Evolutionary conservation across 768 basidiomycete species (phyloP), one percentile per base, ranked within the genome.

Genomic region (Xerocomellus intermedius): DNA sequence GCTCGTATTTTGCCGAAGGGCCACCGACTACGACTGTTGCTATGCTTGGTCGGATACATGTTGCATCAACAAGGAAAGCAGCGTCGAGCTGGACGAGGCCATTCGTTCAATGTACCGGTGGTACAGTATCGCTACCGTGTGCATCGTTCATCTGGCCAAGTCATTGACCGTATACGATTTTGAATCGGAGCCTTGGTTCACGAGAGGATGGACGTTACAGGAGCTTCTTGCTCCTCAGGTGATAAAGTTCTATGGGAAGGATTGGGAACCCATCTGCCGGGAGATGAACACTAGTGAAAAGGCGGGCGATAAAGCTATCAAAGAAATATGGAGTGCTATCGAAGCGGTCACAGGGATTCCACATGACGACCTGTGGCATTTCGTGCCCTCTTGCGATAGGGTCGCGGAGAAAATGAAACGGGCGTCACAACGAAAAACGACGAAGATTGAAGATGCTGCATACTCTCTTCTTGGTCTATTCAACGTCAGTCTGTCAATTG

Each of bases 91-190:
- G 30, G 66, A 67, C 22, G 68, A 69, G 35, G 63, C 67, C 28
- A 67, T 68, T 44, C 63, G 60, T 3, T 64, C 67, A 1, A 68
- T 68, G 67, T 68, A 64, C 42, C 44, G 54, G 7, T 68, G 66
- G 66, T 68, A 68, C 28, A 56, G 58, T 4, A 54, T 53, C 16
- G 56, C 67, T 14, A 45, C 56, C 9, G 48, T 68, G 16, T 68
- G 67, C 47, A 49, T 67, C 44, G 59, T 58, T 17, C 60, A 66
- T 50, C 45, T 69, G 4, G 52, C 60, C 12, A 4, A 54, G 28
- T 52, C 63, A 19, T 46, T 21, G 19, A 28, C 55, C 24, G 24
- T 55, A 12, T 36, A 19, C 16, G 58, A 61, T 39, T 58, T 57
- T n/a, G 33, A 24, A n/a, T 42, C 16, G 24, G 66, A 55, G 22